A percentile compares a stretch with the other conserved stretches of the same genome.
Evolutionary conservation across 2,329 filamentous ascomycete species (phyloP).

Genomic region (Coniochaeta prunicola): DNA sequence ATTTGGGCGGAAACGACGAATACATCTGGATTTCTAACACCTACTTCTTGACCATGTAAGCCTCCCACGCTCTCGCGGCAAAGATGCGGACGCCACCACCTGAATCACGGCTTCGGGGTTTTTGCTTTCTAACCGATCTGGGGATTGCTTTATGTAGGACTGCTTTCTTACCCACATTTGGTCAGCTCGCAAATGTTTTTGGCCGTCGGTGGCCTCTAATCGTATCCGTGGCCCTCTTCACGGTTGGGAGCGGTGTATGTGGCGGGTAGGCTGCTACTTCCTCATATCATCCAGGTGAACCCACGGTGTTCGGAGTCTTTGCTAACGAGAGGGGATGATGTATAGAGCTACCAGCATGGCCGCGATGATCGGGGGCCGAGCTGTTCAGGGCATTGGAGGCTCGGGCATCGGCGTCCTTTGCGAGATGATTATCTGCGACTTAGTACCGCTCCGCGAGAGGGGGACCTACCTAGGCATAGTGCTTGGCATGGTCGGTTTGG

Average conservation of each 20-base stretch:
- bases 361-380: slow-evolving; percentile 11
- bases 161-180: slow-evolving; percentile 33
- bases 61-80: too few relatives aligned
- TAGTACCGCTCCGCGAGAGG: slow-evolving; percentile 37
- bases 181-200: slow-evolving; percentile 42
- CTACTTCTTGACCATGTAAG: too few relatives aligned
- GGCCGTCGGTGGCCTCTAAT: slow-evolving; percentile 37
- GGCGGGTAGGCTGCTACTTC: too few relatives aligned
- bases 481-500: slow-evolving; percentile 21
- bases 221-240: slow-evolving; percentile 35
- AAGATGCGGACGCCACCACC: too few relatives aligned
- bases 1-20: too few relatives aligned
- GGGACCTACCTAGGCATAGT: slow-evolving; percentile 29
- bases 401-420: slow-evolving; percentile 9
- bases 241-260: slow-evolving; percentile 42
- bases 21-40: too few relatives aligned
- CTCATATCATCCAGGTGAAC: too few relatives aligned
- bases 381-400: slow-evolving; percentile 8
- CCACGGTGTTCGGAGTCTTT: too few relatives aligned
- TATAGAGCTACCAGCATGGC: slow-evolving; percentile 10
- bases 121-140: too few relatives aligned
- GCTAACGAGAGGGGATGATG: too few relatives aligned
- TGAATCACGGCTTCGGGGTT: too few relatives aligned
- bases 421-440: slow-evolving; percentile 25
- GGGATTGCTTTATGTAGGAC: slow-evolving; percentile 6